Evolutionary conservation across 352 stramenopile genomes (phyloP), one percentile per base, ranked within the genome.

Genomic region (Phytophthora sp.): DNA sequence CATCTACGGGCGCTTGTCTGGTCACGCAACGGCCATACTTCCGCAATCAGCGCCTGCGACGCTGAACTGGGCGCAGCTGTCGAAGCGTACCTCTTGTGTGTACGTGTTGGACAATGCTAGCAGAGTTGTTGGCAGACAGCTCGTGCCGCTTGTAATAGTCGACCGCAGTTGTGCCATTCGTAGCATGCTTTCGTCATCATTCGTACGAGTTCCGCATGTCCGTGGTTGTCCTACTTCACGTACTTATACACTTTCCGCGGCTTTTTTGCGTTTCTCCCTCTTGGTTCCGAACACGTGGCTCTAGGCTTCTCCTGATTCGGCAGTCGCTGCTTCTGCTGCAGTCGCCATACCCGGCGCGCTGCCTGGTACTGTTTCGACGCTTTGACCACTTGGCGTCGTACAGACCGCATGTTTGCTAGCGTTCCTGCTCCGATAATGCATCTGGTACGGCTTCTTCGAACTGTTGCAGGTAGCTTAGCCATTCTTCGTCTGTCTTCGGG

Each of bases 161-260:
- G 41, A 29, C 20, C 58, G 38, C 20, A 59, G 30, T 23, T 66
- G 38, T 0, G 58, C 49, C 0, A 60, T 23, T 15, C 41, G 18
- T 11, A 51, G 3, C 2, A 1, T 8, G 1, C 12, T 0, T 0
- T 30, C 38, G 7, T 38, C 23, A 0, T 3, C 36, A 13, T 23
- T 3, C 13, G 1, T 8, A 1, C 0, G 0, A 60, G 11, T 13
- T 66, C 41, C 1, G 60, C 31, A 16, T 66, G 39, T 2, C 50
- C 41, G 24, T 66, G 60, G 15, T 13, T 18, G 2, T 38, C 26
- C 20, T 30, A 15, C 20, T n/a, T 11, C 12, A 39, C 47, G 38
- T 66, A 58, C 16, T 56, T 21, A n/a, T 63, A 63, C n/a, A n/a
- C n/a, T n/a, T 33, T 33, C 29, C 29, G 29, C 29, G 29, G 9